Base-by-base conservation (phyloP, 2,329 filamentous ascomycete species). In the Cladobotryum mycophilum region DNA sequence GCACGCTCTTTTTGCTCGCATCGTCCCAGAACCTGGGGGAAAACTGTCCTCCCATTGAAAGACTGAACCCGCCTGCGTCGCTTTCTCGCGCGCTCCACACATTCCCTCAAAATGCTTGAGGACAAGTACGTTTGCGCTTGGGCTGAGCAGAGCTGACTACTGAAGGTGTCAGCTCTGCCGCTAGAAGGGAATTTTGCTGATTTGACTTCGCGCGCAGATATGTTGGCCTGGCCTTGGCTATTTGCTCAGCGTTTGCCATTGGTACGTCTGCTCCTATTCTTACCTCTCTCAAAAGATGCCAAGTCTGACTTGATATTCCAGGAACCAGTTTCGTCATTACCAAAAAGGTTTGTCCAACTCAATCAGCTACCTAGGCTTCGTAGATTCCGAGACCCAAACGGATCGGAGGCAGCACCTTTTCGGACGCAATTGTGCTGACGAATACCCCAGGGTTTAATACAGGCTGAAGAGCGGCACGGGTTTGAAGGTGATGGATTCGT, bases 281-380 rank as follows among this genome's bases (percentile, higher is more conserved):
- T 36, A 30, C 41, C 41, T 43, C 22, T 40, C 18, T 4, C 15
- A 20, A 43, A n/a, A 4, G 25, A 35, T 36, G 11, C n/a, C 41
- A 8, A 18, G 42, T 22, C 47, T 53, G 20, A 50, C 52, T 44
- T 49, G 41, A 38, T 37, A 52, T 40, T 53, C 41, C 61, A 93
- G 89, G 90, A 65, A 90, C 89, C 47, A 96, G 91, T 79, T 99
- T 99, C 70, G 92, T 99, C 60, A 96, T 99, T 64, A 99, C 95
- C 44, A 99, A 99, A 75, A 97, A 96, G 81, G 88, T 93, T 74
- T 68, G 64, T 20, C 13, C 59, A 37, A 17, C 33, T 35, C 34
- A n/a, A 4, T 22, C 40, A 22, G 40, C 40, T n/a, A 22, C 45
- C 34, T 45, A 15, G 22, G 36, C 41, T 11, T 42, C 41, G 11